These are phyloP conservation scores for Entomophthora muscae DNA, from an alignment of 371 early-diverging fungal species.

Conservation along the genomic window DNA sequence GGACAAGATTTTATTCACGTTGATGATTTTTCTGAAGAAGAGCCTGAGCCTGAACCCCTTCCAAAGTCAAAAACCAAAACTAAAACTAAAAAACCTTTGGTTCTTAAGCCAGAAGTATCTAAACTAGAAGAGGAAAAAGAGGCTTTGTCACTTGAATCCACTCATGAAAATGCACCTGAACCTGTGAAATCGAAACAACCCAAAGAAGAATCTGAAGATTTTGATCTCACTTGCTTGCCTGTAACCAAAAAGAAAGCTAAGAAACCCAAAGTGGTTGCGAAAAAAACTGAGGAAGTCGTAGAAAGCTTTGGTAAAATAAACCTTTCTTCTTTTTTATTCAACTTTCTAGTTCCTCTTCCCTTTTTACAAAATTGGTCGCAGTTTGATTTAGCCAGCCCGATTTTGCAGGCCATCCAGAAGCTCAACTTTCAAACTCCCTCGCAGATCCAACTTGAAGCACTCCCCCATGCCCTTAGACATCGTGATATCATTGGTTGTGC, in stretches of 20 bases:
- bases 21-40: neutral
- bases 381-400: slow-evolving; percentile 24
- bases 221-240: too few species aligned
- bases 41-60: neutral
- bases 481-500: slow-evolving; percentile 95
- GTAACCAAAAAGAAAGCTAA: too few species aligned
- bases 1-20: slow-evolving; percentile 5
- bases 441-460: slow-evolving; percentile 78
- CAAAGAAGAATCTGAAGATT: too few species aligned
- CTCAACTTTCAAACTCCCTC: slow-evolving; percentile 70
- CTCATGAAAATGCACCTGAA: too few species aligned
- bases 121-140: neutral
- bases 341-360: neutral
- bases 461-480: slow-evolving; percentile 48
- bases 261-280: too few species aligned
- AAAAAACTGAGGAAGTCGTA: too few species aligned
- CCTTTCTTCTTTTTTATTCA: neutral
- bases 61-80: too few species aligned
- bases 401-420: slow-evolving; percentile 48
- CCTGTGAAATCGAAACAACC: too few species aligned
- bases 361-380: slow-evolving; percentile 17
- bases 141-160: neutral
- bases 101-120: neutral
- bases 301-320: too few species aligned
- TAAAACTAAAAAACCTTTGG: neutral